Evolutionary conservation across 2,329 filamentous ascomycete genomes (phyloP), one percentile per base, ranked within the genome.

Genomic region (Endoconidiophora polonica): DNA sequence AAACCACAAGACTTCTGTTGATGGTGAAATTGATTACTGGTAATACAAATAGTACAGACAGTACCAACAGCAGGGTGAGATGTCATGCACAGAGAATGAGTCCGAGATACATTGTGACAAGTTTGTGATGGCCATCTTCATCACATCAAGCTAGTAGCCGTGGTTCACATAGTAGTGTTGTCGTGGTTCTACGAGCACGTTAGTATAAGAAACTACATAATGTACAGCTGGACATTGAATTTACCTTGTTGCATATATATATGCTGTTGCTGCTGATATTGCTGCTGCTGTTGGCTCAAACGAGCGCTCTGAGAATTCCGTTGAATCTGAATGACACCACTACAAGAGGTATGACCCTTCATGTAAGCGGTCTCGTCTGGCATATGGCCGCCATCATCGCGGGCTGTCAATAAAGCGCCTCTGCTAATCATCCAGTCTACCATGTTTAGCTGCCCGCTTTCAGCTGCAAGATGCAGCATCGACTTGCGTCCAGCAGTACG

Each of bases 381-480:
- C 14, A 42, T 52, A 6, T 26, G 23, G 2, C 50, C 46, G 14
- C 5, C 5, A 18, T n/a, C 9, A 22, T 53, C 47, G 23, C 44
- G 42, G 16, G 47, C 26, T 7, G 45, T 39, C n/a, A 53, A n/a
- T 14, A 37, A 22, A 24, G 44, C 48, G 14, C 41, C 48, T n/a
- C 44, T 38, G 2, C 23, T 24, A 20, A 54, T 37, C 29, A 54
- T 37, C 48, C 44, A 46, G 16, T 48, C 22, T 5, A 47, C 44
- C 48, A 54, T 54, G 3, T 12, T 40, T 3, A 47, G 9, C 10
- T 18, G 44, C 7, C 38, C 48, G 23, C 33, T 26, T 6, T 22
- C 20, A 18, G 52, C 48, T 7, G 52, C 44, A 22, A 48, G 9
- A 26, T 54, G 52, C n/a, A 54, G 42, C 9, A 54, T 36, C 2